Base-by-base conservation (phyloP, 148 eudicot genomes). In the Chenopodium berlandieri region DNA sequence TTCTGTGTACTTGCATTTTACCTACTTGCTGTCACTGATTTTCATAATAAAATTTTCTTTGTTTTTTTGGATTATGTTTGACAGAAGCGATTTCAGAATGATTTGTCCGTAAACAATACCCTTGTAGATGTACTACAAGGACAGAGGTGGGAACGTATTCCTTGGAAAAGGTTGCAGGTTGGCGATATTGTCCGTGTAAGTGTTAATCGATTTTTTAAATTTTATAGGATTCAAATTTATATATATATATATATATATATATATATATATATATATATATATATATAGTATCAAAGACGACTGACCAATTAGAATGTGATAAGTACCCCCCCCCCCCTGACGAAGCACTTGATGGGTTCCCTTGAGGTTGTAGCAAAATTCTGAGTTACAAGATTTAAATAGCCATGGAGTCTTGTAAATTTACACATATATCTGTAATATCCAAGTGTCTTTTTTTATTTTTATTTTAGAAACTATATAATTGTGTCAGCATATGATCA, bases 51-150 rank as follows among this genome's bases (percentile, higher is more conserved):
- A 37, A 71, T 70, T 71, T 0, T 46, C 44, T 85, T 32, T 79
- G 30, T 80, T 48, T 17, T 71, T 63, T 66, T 74, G 77, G 76
- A 30, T 84, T 63, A 71, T 86, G 80, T 81, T 78, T 63, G 79
- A 85, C 92, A 96, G 99, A 96, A 96, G 85, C 97, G 99, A 75
- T 87, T 91, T 81, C 97, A 96, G 88, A 96, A 96, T 89, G 99
- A 96, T 78, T 82, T 86, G 91, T 44, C 95, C 48, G 92, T 96
- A 82, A 96, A 96, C 81, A 96, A 94, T 83, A 77, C 97, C 68
- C 75, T 84, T 74, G 76, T 92, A 56, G 98, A 96, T 65, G 89
- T 92, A 79, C 84, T 96, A 80, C 95, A 85, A 88, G 93, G 89
- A 83, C 87, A 85, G 78, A 90, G 69, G 79, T 96, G 99, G 99